Percentiles rank a stretch among this genome's conserved stretches.
These are phyloP conservation scores for Aurinia saxatilis DNA, from an alignment of 345 rosid genomes.

Conservation along the genomic window DNA sequence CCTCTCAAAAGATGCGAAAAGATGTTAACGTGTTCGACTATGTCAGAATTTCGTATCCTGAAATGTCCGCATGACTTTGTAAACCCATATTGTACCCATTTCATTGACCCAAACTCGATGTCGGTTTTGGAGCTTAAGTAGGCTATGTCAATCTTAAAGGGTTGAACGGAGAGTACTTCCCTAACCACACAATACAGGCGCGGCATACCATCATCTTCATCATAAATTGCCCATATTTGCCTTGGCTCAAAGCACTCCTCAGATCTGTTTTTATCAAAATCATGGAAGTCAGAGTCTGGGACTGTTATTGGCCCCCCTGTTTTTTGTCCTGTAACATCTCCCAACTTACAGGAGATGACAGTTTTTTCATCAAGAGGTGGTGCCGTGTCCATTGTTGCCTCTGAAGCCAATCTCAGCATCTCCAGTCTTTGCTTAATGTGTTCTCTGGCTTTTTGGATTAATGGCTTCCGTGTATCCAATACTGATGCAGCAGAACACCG, in stretches of 20 bases:
- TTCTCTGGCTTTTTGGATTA: slow-evolving; percentile 69
- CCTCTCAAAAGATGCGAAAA: slow-evolving; percentile 85
- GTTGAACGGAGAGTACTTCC: slow-evolving; percentile 70
- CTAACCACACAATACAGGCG: slow-evolving; percentile 82
- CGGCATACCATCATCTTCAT: slow-evolving; percentile 98
- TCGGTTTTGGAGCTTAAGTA: slow-evolving; percentile 94
- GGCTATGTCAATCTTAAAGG: slow-evolving; percentile 79
- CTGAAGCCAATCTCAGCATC: slow-evolving; percentile 46
- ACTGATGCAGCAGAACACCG: slow-evolving; percentile 52
- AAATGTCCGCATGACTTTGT: slow-evolving; percentile 98
- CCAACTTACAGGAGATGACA: slow-evolving; percentile 24
- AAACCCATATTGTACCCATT: slow-evolving; percentile 79
- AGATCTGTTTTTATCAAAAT: slow-evolving; percentile 80
- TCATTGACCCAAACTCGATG: slow-evolving; percentile 73
- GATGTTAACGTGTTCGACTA: slow-evolving; percentile 83
- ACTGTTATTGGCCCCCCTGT: slow-evolving; percentile 52
- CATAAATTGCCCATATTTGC: slow-evolving; percentile 96
- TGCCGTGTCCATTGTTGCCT: slow-evolving; percentile 24
- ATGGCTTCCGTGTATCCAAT: slow-evolving; percentile 75
- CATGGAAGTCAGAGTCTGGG: slow-evolving; percentile 96
- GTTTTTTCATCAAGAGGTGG: slow-evolving; percentile 24
- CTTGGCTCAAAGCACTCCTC: slow-evolving; percentile 91
- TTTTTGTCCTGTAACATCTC: slow-evolving; percentile 31
- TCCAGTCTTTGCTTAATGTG: slow-evolving; percentile 61
- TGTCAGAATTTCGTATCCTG: slow-evolving; percentile 73